Conservation (phyloP, 441 rosid genomes). For the Jatropha multifida region DNA sequence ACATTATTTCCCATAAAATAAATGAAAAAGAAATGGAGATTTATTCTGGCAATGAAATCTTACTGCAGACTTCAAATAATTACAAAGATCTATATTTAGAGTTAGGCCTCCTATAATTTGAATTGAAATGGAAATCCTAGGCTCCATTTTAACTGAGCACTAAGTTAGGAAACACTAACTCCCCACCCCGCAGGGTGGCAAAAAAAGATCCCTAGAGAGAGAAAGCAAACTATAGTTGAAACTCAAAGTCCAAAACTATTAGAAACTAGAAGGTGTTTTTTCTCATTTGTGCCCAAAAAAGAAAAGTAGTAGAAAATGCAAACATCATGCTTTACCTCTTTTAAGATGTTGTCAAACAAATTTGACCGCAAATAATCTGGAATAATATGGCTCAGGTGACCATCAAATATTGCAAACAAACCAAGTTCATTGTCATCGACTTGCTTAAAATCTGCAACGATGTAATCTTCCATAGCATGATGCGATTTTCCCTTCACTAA, state of each 20-base stretch:
- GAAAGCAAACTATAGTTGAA: too few relatives aligned
- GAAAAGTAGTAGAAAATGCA: not conserved
- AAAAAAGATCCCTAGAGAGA: too few relatives aligned
- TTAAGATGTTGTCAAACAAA: slow-evolving; percentile 77
- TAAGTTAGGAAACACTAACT: not conserved
- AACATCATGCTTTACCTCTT: slow-evolving; percentile 49
- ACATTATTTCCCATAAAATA: not conserved
- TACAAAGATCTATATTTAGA: too few relatives aligned
- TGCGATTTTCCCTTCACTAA: slow-evolving; percentile 70
- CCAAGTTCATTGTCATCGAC: slow-evolving; percentile 81
- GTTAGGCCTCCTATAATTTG: too few relatives aligned
- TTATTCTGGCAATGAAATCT: not conserved
- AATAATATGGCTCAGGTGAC: slow-evolving; percentile 76
- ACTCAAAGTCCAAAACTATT: not conserved
- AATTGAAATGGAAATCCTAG: not conserved
- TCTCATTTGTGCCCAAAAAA: too few relatives aligned
- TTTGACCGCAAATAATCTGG: slow-evolving; percentile 71
- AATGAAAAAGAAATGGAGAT: not conserved
- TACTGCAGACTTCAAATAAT: too few relatives aligned
- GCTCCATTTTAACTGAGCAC: not conserved
- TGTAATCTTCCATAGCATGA: slow-evolving; percentile 86
- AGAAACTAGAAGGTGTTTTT: not conserved
- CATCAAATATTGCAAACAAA: slow-evolving; percentile 89
- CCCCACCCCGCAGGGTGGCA: too few relatives aligned
- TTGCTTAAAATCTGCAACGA: slow-evolving; percentile 71